Evolutionary conservation across 345 rosid genomes (phyloP), one percentile per base, ranked within the genome.

Genomic region (Heritiera littoralis): DNA sequence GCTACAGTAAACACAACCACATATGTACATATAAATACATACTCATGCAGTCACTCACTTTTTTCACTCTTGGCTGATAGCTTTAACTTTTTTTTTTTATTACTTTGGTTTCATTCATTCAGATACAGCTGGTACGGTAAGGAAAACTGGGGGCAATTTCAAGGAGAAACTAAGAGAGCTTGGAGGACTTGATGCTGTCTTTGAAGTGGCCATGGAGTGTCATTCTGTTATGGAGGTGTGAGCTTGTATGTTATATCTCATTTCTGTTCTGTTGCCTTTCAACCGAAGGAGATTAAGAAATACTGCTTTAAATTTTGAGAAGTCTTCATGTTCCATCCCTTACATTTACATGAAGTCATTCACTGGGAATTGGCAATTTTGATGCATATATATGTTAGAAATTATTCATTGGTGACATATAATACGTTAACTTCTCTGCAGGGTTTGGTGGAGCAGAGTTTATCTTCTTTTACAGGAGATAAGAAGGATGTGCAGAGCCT

Each of bases 161-260:
- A 97, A 97, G 89, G 98, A 97, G 87, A 97, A 88, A 86, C 82
- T 94, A 52, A 85, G 99, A 81, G 97, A 94, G 81, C 82, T 81
- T 79, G 97, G 97, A 82, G 99, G 98, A 78, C 97, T 97, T 83
- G 97, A 93, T 89, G 94, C 98, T 73, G 98, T 97, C 76, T 87
- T 97, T 82, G 99, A 94, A 81, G 94, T 93, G 79, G 88, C 89
- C 68, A 77, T 88, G 89, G 88, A 88, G 77, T 93, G 99, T 78
- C 92, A 93, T 83, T 79, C 90, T 81, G 85, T 87, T 81, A 86
- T 97, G 89, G 98, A 97, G 99, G 99, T 94, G 90, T 81, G 98
- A 87, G 80, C 88, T 82, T 81, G 87, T 89, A 83, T 87, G 87
- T 85, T 81, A 80, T 79, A 76, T 80, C 78, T 76, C 75, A 70